Evolutionary conservation across 176 grass and related monocot species (phyloP).

Genomic region (Rhynchospora pubera): DNA sequence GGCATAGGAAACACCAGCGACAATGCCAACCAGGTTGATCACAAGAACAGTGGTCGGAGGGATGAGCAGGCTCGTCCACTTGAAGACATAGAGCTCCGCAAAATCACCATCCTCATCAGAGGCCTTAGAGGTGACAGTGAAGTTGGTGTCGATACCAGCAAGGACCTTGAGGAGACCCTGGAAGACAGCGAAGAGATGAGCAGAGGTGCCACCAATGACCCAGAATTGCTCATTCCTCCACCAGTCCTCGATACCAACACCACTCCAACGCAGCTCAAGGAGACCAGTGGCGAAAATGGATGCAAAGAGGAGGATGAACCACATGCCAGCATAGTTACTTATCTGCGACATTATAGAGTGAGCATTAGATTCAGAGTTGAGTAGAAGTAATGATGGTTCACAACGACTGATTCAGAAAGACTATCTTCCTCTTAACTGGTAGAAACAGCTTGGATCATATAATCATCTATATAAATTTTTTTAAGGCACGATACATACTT

Average conservation of each 20-base stretch:
- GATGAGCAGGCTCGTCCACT: slow-evolving; percentile 68
- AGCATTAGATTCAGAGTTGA: background rate
- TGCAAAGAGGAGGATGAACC: slow-evolving; percentile 59
- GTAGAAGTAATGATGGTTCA: background rate
- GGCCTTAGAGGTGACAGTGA: slow-evolving; percentile 78
- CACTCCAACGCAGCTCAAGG: slow-evolving; percentile 64
- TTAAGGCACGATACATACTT: background rate
- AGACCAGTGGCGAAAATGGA: slow-evolving; percentile 73
- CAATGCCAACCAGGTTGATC: slow-evolving; percentile 69
- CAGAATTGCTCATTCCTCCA: slow-evolving; percentile 88
- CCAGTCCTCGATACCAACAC: slow-evolving; percentile 69
- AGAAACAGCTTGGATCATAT: too few species aligned
- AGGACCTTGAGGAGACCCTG: slow-evolving; percentile 73
- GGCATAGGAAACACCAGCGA: slow-evolving; percentile 67
- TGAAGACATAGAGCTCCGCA: slow-evolving; percentile 64
- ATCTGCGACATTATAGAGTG: slow-evolving; percentile 49
- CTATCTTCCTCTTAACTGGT: too few species aligned
- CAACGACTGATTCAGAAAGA: too few species aligned
- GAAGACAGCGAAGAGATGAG: slow-evolving; percentile 73
- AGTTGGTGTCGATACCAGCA: slow-evolving; percentile 74
- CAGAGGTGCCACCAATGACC: slow-evolving; percentile 82
- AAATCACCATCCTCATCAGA: slow-evolving; percentile 69
- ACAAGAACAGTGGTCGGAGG: slow-evolving; percentile 69
- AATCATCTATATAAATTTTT: background rate
- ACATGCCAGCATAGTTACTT: slow-evolving; percentile 66